A percentile compares a stretch with the other conserved stretches of the same genome.
These are phyloP conservation scores for Penicillium malachiteum DNA, from an alignment of 495 filamentous ascomycete species.

Conservation along the genomic window DNA sequence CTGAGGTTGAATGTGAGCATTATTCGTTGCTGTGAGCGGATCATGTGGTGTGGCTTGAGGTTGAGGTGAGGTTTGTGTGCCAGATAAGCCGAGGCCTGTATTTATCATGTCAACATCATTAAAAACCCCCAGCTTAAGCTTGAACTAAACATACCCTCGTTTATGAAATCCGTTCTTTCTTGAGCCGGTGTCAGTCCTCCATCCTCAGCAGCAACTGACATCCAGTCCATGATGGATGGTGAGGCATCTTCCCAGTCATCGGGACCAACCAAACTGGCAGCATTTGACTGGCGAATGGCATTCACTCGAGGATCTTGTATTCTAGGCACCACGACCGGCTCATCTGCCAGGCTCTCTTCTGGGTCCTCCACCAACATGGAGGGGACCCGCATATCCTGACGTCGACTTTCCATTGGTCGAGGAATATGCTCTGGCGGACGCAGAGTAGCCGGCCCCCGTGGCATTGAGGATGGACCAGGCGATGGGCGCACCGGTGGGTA, in stretches of 20 bases:
- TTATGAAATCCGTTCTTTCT: constrained; percentile 11
- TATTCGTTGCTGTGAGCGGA: constrained; percentile 4
- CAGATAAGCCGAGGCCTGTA: constrained; percentile 29
- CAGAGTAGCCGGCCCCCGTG: not conserved
- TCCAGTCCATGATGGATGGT: constrained; percentile 56
- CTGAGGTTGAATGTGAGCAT: not conserved
- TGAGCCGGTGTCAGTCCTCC: constrained; percentile 22
- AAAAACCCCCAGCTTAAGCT: not conserved
- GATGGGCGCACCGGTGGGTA: not conserved
- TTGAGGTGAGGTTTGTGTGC: not conserved
- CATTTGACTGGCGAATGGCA: constrained; percentile 24
- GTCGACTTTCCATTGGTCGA: not conserved
- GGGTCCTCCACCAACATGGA: constrained; percentile 14
- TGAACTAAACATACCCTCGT: constrained; percentile 26
- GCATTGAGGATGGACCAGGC: not conserved
- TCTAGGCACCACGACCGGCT: constrained; percentile 36
- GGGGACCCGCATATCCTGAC: not conserved
- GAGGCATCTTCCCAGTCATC: constrained; percentile 57
- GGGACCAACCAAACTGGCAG: constrained; percentile 46
- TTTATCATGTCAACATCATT: not conserved
- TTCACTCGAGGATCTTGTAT: constrained; percentile 17
- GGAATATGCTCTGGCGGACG: not conserved
- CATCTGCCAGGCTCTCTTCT: constrained; percentile 34
- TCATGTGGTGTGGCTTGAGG: not conserved
- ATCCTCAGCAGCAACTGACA: constrained; percentile 48